Conservation (phyloP, 805 yeast genomes). For the Hanseniaspora guilliermondii region DNA sequence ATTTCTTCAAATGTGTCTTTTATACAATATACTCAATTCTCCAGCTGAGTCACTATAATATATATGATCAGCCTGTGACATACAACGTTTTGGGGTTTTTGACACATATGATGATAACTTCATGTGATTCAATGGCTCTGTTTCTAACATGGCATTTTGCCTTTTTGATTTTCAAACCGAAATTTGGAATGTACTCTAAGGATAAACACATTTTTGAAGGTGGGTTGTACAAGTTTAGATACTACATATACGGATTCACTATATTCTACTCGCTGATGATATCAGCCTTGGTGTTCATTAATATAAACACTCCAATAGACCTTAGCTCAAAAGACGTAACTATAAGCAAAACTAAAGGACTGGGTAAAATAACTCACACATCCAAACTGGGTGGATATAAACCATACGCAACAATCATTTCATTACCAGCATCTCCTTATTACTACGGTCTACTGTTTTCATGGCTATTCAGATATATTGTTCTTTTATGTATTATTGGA, state of each 20-base stretch:
- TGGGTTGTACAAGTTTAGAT: slow-evolving; percentile 53
- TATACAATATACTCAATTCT: slow-evolving; percentile 25
- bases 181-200: slow-evolving; percentile 32
- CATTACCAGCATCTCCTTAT: slow-evolving; percentile 54
- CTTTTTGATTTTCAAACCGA: slow-evolving; percentile 55
- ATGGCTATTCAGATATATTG: slow-evolving; percentile 70
- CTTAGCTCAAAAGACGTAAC: slow-evolving; percentile 20
- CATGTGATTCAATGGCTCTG: slow-evolving; percentile 72
- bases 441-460: slow-evolving; percentile 65
- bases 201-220: slow-evolving; percentile 44
- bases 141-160: slow-evolving; percentile 60
- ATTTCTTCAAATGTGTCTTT: slow-evolving; percentile 50
- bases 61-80: slow-evolving; percentile 39
- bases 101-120: slow-evolving; percentile 67
- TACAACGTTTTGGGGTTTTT: slow-evolving; percentile 66
- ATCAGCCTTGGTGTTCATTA: slow-evolving; percentile 61
- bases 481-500: slow-evolving; percentile 47
- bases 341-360: slow-evolving; percentile 3
- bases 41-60: slow-evolving; percentile 53
- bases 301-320: slow-evolving; percentile 19
- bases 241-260: slow-evolving; percentile 45
- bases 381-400: slow-evolving; percentile 39
- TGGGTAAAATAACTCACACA: slow-evolving; percentile 9
- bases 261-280: slow-evolving; percentile 52
- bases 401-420: slow-evolving; percentile 65